These are phyloP conservation scores for Fusarium virguliforme DNA, from an alignment of 2,329 filamentous ascomycete species.

Conservation along the genomic window DNA sequence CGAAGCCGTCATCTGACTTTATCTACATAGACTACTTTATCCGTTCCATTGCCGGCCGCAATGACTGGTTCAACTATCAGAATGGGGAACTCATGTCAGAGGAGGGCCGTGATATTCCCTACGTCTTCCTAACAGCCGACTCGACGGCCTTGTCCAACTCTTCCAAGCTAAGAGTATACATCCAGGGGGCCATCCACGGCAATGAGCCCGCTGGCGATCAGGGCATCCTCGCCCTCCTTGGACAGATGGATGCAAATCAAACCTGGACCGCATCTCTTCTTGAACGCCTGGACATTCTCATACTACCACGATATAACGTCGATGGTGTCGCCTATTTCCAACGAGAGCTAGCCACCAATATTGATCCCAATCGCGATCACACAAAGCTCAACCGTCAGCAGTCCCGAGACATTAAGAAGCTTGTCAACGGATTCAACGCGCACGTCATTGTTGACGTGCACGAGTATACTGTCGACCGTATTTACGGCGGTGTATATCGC, in stretches of 20 bases:
- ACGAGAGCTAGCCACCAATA: constrained; percentile 48
- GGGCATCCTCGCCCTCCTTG: constrained; percentile 48
- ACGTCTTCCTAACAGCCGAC: constrained; percentile 6
- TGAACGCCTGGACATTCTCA: constrained; percentile 47
- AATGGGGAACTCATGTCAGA: background rate
- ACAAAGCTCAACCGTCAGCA: constrained; percentile 50
- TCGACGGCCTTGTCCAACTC: background rate
- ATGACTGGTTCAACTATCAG: constrained; percentile 4
- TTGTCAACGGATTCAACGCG: constrained; percentile 45
- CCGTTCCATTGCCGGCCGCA: background rate
- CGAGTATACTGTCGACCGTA: constrained; percentile 44
- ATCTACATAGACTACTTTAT: background rate
- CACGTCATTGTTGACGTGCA: constrained; percentile 52
- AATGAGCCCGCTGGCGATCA: constrained; percentile 53
- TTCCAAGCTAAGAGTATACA: constrained; percentile 45
- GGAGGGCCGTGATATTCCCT: constrained; percentile 22
- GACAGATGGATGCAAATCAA: constrained; percentile 47
- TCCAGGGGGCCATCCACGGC: constrained; percentile 52
- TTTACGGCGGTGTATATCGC: background rate
- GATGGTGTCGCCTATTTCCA: constrained; percentile 54
- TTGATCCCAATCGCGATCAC: constrained; percentile 53
- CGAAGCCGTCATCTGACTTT: too few relatives aligned
- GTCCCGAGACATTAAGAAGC: constrained; percentile 50
- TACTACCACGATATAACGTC: constrained; percentile 52
- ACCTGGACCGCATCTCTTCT: constrained; percentile 50